Percentiles rank a stretch among this genome's conserved stretches.
Evolutionary conservation across 177 flowering plant species (phyloP).

Genomic region (Vitis hybrid): DNA sequence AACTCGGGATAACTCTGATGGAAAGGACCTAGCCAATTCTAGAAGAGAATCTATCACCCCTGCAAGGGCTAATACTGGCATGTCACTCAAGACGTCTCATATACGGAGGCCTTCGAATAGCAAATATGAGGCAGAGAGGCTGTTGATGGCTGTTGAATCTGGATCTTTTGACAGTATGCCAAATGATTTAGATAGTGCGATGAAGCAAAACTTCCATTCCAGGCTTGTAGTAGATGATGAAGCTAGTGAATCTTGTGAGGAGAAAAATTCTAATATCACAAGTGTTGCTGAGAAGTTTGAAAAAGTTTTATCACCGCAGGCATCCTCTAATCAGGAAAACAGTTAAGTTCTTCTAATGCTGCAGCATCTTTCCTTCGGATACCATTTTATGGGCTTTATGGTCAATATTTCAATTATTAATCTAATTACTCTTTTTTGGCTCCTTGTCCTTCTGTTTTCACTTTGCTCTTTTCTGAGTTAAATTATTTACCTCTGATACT

Average conservation of each 20-base stretch:
- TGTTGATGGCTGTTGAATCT: slow-evolving; percentile 31
- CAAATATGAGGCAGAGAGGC: slow-evolving; percentile 29
- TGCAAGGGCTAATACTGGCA: slow-evolving; percentile 39
- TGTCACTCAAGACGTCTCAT: slow-evolving; percentile 51
- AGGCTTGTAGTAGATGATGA: slow-evolving; percentile 32
- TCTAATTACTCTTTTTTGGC: no score
- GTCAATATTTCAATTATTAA: no score
- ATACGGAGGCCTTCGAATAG: slow-evolving; percentile 36
- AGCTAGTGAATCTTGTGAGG: slow-evolving; percentile 35
- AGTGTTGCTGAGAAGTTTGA: slow-evolving; percentile 44
- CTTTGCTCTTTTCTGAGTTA: no score
- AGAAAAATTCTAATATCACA: slow-evolving; percentile 25
- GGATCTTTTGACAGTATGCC: slow-evolving; percentile 17
- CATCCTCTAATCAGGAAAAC: slow-evolving; percentile 22
- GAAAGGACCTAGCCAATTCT: slow-evolving; percentile 31
- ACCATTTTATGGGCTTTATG: no score
- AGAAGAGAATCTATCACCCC: slow-evolving; percentile 46
- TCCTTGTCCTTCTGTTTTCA: no score
- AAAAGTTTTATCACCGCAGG: slow-evolving; percentile 32
- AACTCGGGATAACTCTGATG: slow-evolving; percentile 50
- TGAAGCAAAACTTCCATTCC: slow-evolving; percentile 24
- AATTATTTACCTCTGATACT: no score
- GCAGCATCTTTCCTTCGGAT: no score
- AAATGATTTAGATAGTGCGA: slow-evolving; percentile 27
- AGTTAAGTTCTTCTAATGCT: slow-evolving; percentile 31